Percentiles rank a stretch among this genome's conserved stretches.
These are phyloP conservation scores for Sodiomyces alkalinus DNA, from an alignment of 2,329 filamentous ascomycete species.

Conservation along the genomic window DNA sequence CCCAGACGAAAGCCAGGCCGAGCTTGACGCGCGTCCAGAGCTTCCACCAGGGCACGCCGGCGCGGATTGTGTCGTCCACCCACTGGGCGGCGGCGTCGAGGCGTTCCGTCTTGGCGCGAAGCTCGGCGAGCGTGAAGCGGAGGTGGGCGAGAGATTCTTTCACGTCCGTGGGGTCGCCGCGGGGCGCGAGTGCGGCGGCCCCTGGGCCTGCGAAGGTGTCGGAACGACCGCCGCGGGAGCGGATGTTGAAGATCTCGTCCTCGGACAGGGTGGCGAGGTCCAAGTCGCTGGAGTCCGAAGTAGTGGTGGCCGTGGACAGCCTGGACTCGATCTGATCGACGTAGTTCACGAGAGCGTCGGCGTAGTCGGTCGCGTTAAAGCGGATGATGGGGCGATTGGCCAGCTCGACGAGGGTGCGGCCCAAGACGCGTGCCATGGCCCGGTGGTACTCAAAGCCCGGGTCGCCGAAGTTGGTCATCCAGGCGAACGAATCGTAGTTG, in stretches of 20 bases:
- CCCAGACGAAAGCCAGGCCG: conserved; percentile 43
- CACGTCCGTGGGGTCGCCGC: conserved; percentile 23
- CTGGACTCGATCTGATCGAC: conserved; percentile 35
- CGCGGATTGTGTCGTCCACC: conserved; percentile 25
- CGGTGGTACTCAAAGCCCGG: conserved; percentile 49
- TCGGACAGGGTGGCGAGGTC: conserved; percentile 12
- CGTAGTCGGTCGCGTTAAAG: conserved; percentile 51
- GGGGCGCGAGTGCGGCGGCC: conserved; percentile 4
- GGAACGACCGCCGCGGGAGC: conserved; percentile 9
- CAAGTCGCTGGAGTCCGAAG: conserved; percentile 15
- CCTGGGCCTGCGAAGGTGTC: conserved; percentile 1
- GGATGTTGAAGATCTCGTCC: conserved; percentile 12
- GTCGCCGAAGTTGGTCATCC: conserved; percentile 76
- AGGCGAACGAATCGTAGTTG: conserved; percentile 82
- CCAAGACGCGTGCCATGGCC: conserved; percentile 50
- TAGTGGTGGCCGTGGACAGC: conserved; percentile 18
- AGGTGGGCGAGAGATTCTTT: conserved; percentile 22
- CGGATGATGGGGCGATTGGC: conserved; percentile 46
- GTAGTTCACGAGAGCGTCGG: conserved; percentile 36
- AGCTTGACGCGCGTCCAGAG: conserved; percentile 53
- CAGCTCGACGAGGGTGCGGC: conserved; percentile 44
- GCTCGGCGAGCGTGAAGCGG: conserved; percentile 19
- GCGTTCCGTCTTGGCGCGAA: conserved; percentile 23
- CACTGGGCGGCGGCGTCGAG: conserved; percentile 30
- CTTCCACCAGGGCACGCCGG: conserved; percentile 64